A percentile compares a stretch with the other conserved stretches of the same genome.
phyloP scores from a whole-genome alignment of 352 stramenopile genomes.

The Globisporangium megalacanthum region DNA sequence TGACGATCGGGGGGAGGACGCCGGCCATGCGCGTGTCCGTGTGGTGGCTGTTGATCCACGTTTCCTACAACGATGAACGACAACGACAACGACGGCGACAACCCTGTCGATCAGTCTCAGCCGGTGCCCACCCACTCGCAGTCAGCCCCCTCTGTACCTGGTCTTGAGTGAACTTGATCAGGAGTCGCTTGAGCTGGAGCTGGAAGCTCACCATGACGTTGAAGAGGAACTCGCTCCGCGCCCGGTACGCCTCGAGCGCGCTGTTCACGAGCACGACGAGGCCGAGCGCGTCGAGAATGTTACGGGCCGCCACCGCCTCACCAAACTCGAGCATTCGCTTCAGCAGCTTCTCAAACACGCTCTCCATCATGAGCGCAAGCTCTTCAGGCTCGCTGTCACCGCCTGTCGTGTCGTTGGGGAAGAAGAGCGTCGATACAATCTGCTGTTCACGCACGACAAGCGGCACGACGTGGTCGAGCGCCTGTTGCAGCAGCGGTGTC shows the following conservation, averaged over 20 bases:
- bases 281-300: conserved; percentile 60
- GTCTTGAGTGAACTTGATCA: conserved; percentile 80
- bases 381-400: conserved; percentile 29
- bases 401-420: conserved; percentile 19
- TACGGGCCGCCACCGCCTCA: conserved; percentile 43
- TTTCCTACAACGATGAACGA: conserved; percentile 22
- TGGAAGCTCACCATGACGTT: conserved; percentile 71
- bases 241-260: conserved; percentile 33
- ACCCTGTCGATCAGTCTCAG: not conserved
- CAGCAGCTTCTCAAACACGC: conserved; percentile 65
- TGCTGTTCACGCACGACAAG: conserved; percentile 47
- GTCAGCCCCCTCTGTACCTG: conserved; percentile 20
- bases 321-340: conserved; percentile 70
- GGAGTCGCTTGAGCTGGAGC: conserved; percentile 68
- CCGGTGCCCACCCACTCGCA: not conserved
- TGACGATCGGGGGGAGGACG: conserved; percentile 56
- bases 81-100: not conserved
- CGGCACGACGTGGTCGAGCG: conserved; percentile 58
- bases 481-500: conserved; percentile 57
- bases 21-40: conserved; percentile 68
- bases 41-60: conserved; percentile 62
- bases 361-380: conserved; percentile 52
- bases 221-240: conserved; percentile 60
- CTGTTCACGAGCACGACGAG: conserved; percentile 50
- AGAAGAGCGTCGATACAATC: conserved; percentile 40